These are phyloP conservation scores for Monosporascus cannonballus DNA, from an alignment of 2,329 filamentous ascomycete species.

Conservation along the genomic window DNA sequence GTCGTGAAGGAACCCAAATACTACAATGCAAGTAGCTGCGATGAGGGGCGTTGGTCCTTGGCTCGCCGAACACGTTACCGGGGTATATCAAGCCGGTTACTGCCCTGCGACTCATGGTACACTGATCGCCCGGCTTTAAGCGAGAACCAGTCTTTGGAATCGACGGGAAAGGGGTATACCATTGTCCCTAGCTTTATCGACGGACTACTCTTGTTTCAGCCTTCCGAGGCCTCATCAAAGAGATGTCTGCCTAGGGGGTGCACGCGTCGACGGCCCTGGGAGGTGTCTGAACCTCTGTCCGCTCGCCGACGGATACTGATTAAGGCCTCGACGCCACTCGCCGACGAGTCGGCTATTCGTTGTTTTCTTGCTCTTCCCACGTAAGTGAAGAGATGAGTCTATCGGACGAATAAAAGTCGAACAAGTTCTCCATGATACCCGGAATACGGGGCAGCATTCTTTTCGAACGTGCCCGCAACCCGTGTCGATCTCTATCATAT, in stretches of 20 bases:
- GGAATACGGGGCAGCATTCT: neutral
- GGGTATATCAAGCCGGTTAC: constrained; percentile 16
- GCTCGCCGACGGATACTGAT: neutral
- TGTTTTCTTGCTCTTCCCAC: neutral
- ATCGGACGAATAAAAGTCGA: neutral
- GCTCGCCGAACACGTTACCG: constrained; percentile 12
- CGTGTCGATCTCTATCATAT: neutral
- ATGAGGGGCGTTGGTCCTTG: constrained; percentile 10
- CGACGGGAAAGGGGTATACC: constrained; percentile 8
- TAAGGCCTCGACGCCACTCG: neutral
- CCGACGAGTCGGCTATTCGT: too few relatives aligned
- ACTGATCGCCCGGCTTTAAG: constrained; percentile 9
- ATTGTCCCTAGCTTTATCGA: neutral
- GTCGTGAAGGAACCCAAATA: constrained; percentile 1
- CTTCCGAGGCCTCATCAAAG: neutral
- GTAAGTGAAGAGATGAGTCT: neutral
- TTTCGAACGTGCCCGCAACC: neutral
- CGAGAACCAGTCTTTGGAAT: constrained; percentile 7
- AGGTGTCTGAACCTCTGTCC: neutral
- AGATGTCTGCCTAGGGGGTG: neutral
- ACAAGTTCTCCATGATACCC: neutral
- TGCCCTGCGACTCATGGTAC: constrained; percentile 4
- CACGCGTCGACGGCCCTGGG: neutral
- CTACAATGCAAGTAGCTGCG: neutral
- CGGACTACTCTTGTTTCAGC: neutral